Evolutionary conservation across 495 filamentous ascomycete genomes (phyloP).

Genomic region (Neurospora sp.): DNA sequence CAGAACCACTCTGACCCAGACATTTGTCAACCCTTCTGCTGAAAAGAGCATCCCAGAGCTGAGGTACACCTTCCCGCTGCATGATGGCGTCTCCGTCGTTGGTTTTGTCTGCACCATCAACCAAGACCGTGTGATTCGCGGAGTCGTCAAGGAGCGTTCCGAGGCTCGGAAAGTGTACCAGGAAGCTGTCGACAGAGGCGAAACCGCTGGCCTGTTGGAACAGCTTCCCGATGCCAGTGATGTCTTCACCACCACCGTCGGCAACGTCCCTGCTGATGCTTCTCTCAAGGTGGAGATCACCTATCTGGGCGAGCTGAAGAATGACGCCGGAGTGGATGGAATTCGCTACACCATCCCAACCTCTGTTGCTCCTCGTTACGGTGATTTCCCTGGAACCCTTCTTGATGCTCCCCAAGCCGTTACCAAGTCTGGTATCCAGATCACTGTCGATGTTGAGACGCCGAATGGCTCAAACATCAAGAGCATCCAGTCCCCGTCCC

Average conservation of each 20-base stretch:
- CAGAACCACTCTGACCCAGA: slow-evolving; percentile 50
- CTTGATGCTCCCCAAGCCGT: slow-evolving; percentile 4
- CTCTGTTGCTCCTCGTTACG: slow-evolving; percentile 53
- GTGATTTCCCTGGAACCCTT: slow-evolving; percentile 29
- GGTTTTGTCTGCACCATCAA: slow-evolving; percentile 48
- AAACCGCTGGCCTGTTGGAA: slow-evolving; percentile 52
- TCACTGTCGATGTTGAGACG: slow-evolving; percentile 53
- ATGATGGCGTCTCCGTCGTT: slow-evolving; percentile 56
- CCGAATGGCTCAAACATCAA: slow-evolving; percentile 44
- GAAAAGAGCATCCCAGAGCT: slow-evolving; percentile 31
- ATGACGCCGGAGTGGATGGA: slow-evolving; percentile 52
- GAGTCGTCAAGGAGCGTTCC: slow-evolving; percentile 51
- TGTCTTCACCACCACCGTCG: slow-evolving; percentile 54
- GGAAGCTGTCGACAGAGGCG: slow-evolving; percentile 43
- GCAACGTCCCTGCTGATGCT: slow-evolving; percentile 48
- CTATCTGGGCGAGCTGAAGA: slow-evolving; percentile 58
- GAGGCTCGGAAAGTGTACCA: slow-evolving; percentile 45
- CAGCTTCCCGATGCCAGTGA: slow-evolving; percentile 47
- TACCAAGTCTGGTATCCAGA: slow-evolving; percentile 36
- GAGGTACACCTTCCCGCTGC: slow-evolving; percentile 57
- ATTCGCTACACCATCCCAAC: slow-evolving; percentile 57
- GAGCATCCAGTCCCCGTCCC: slow-evolving; percentile 53
- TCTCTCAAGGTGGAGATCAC: slow-evolving; percentile 48
- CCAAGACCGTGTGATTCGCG: slow-evolving; percentile 37
- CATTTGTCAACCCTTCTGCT: slow-evolving; percentile 43